phyloP scores from a whole-genome alignment of 1,139 yeast species.

The Yamadazyma songkhlaensis region DNA sequence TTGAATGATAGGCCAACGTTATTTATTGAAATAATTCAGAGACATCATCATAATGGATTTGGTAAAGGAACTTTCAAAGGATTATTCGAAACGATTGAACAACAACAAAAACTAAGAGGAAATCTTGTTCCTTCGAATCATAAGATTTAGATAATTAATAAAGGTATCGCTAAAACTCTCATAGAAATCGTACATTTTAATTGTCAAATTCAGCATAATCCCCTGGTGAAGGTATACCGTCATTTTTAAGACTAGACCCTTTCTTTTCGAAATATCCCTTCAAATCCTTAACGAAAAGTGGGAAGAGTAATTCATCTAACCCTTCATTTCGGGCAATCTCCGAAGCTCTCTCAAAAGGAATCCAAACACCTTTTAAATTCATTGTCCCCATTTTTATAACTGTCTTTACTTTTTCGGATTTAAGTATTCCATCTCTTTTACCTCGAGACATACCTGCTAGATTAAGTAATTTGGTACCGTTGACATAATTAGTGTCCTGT shows the following conservation, averaged over 20 bases:
- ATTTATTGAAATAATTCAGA: slow-evolving; percentile 76
- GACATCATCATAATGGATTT: slow-evolving; percentile 77
- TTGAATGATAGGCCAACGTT: slow-evolving; percentile 76
- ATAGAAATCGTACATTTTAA: not conserved
- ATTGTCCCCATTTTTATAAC: slow-evolving; percentile 54
- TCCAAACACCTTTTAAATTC: slow-evolving; percentile 58
- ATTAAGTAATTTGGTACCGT: slow-evolving; percentile 67
- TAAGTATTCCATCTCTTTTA: slow-evolving; percentile 84
- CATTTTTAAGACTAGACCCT: slow-evolving; percentile 25
- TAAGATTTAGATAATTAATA: slow-evolving; percentile 1
- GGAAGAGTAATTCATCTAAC: slow-evolving; percentile 35
- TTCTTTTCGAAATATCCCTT: slow-evolving; percentile 27
- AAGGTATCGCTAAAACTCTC: slow-evolving; percentile 4
- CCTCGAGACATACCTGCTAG: slow-evolving; percentile 97
- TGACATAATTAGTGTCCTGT: slow-evolving; percentile 50
- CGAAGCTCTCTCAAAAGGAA: slow-evolving; percentile 51
- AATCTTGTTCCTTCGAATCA: slow-evolving; percentile 26
- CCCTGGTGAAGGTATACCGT: slow-evolving; percentile 1
- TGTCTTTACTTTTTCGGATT: slow-evolving; percentile 40
- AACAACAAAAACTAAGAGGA: slow-evolving; percentile 54
- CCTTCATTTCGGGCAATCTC: slow-evolving; percentile 54
- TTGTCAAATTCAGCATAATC: not conserved
- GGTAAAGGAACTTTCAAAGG: slow-evolving; percentile 88
- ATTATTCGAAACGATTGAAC: slow-evolving; percentile 72
- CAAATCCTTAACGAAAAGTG: slow-evolving; percentile 46